phyloP scores from a whole-genome alignment of 2,329 filamentous ascomycete species.

The Penicillium freii region DNA sequence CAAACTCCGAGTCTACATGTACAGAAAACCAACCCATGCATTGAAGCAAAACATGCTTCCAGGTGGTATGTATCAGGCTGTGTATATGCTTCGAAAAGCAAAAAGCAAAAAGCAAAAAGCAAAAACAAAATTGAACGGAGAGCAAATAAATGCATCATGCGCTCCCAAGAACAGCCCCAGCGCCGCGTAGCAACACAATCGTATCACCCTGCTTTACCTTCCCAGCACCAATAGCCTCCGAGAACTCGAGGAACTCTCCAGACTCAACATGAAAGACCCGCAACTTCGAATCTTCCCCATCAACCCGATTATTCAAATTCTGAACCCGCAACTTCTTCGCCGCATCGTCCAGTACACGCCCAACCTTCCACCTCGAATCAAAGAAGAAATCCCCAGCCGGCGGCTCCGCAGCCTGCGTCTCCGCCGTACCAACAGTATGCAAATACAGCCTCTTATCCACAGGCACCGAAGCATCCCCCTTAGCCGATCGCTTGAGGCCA shows the following conservation, averaged over 20 bases:
- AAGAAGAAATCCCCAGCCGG: slow-evolving; percentile 81
- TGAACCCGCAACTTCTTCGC: slow-evolving; percentile 44
- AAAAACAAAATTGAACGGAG: background rate
- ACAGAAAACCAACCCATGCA: background rate
- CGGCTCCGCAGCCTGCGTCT: slow-evolving; percentile 78
- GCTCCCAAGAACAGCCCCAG: slow-evolving; percentile 72
- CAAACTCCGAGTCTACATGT: background rate
- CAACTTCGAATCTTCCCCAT: slow-evolving; percentile 65
- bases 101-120: background rate
- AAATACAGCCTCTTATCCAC: slow-evolving; percentile 85
- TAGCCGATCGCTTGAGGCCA: slow-evolving; percentile 78
- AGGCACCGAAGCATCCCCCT: slow-evolving; percentile 80
- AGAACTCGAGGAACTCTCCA: slow-evolving; percentile 80
- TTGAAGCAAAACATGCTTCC: slow-evolving; percentile 4
- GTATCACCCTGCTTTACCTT: slow-evolving; percentile 77
- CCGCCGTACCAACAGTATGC: slow-evolving; percentile 84
- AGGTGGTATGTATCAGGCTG: slow-evolving; percentile 4
- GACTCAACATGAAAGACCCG: slow-evolving; percentile 92
- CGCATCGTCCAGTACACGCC: slow-evolving; percentile 55
- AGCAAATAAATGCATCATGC: slow-evolving; percentile 37
- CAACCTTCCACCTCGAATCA: slow-evolving; percentile 83
- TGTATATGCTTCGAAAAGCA: slow-evolving; percentile 12
- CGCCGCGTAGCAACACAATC: slow-evolving; percentile 80
- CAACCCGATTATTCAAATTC: slow-evolving; percentile 47
- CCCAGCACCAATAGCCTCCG: slow-evolving; percentile 73